These are phyloP conservation scores for Salvia sclarea DNA, from an alignment of 305 asterid species.

Conservation along the genomic window DNA sequence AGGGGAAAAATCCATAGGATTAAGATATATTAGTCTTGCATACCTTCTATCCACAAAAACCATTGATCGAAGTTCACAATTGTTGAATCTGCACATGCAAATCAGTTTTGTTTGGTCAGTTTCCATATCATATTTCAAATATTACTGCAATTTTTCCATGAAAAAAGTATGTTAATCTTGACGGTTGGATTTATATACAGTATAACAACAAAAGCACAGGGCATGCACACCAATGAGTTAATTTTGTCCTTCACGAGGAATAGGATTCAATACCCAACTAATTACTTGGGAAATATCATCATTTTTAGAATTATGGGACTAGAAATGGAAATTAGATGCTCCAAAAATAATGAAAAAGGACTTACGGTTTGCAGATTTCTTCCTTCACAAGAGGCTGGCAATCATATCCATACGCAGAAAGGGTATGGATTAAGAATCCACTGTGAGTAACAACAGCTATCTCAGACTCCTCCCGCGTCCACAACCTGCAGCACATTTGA, in stretches of 20 bases:
- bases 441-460: constrained; percentile 84
- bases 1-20: background rate
- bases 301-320: background rate
- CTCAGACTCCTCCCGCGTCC: constrained; percentile 80
- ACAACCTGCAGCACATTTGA: constrained; percentile 54
- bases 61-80: constrained; percentile 74
- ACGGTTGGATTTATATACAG: background rate
- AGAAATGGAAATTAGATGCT: background rate
- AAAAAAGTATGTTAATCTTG: background rate
- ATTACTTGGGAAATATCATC: background rate
- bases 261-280: background rate
- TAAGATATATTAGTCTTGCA: background rate
- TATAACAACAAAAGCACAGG: background rate
- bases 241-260: background rate
- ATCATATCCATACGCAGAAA: constrained; percentile 62
- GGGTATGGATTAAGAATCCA: constrained; percentile 68
- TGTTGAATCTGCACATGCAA: constrained; percentile 57
- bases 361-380: constrained; percentile 76
- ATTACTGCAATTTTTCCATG: background rate
- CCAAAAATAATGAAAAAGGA: constrained; percentile 1
- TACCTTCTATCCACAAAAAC: constrained; percentile 72
- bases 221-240: background rate
- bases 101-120: background rate
- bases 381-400: constrained; percentile 65
- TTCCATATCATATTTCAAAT: background rate